Base-by-base conservation (phyloP, 805 yeast species). In the Candida vartiovaarae region DNA sequence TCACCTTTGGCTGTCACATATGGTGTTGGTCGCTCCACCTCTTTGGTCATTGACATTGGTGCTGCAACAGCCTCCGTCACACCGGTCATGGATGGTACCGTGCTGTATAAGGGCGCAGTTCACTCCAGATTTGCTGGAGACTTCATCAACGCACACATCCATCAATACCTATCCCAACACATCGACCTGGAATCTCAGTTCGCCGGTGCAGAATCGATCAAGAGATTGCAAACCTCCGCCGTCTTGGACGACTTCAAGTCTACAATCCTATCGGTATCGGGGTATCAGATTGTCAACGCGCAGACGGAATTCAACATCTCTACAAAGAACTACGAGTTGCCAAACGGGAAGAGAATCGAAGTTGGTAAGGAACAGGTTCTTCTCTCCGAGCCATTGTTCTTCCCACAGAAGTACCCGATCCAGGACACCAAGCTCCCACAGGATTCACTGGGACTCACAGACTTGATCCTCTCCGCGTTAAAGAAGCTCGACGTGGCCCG, bases 121-220 rank as follows among this genome's bases (percentile, higher is more conserved):
- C 83, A 78, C 60, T 75, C 86, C 11, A 79, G 77, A 53, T 84
- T 74, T 59, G 96, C 90, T 4, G 98, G 97, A 8, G 91, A 89
- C 60, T 90, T 83, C 60, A 61, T 85, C 43, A 84, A 82, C 60
- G 70, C 77, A 41, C 86, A 84, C 63, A 67, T 80, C 2, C 62
- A 74, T 50, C 68, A 75, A 40, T 75, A 65, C 54, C 71, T 72
- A 48, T 63, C 67, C 44, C 51, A 64, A 34, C 62, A 67, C 20
- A 42, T 10, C 45, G 47, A 39, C 46, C 57, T 24, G 7, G 48
- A 48, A n/a, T 26, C 44, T 2, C 53, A 59, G 20, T 59, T 60
- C 11, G 38, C 51, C 30, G 55, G 65, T 44, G 53, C 59, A 41
- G 67, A 57, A 10, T 75, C 70, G 37, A 74, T 51, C 60, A 65